Percentiles rank a stretch among this genome's conserved stretches.
Conservation (phyloP, 176 grass and related monocot genomes). For the Dactylis glomerata region DNA sequence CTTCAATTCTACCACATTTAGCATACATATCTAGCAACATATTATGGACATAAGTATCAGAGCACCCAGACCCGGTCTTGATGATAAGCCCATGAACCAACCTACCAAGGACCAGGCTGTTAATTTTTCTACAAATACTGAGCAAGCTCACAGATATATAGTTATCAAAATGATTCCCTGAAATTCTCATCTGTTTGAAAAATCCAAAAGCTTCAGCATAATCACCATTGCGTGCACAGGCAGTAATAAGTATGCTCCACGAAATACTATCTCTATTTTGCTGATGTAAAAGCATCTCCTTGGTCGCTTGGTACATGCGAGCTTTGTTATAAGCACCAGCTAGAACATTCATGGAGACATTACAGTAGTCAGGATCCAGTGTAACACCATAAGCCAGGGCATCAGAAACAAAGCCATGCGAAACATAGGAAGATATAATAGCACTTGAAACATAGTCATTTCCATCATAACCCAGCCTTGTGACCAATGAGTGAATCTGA, state of each 20-base stretch:
- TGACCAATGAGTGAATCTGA: conserved; percentile 67
- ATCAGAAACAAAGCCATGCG: conserved; percentile 42
- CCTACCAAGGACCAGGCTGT: conserved; percentile 62
- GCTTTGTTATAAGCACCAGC: conserved; percentile 60
- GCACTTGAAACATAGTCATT: conserved; percentile 63
- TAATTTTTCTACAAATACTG: conserved; percentile 65
- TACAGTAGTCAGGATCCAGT: conserved; percentile 29
- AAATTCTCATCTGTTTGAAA: conserved; percentile 60
- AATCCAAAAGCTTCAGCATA: conserved; percentile 48
- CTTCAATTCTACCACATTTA: conserved; percentile 81
- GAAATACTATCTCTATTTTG: conserved; percentile 50
- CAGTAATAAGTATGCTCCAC: conserved; percentile 72
- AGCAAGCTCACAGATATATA: conserved; percentile 57
- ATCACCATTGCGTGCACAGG: conserved; percentile 54
- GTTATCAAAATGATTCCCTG: conserved; percentile 43
- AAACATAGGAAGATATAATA: conserved; percentile 69
- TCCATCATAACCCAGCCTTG: conserved; percentile 53
- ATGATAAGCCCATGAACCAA: conserved; percentile 63
- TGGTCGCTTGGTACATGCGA: conserved; percentile 45
- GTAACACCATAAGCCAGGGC: conserved; percentile 39
- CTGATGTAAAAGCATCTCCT: conserved; percentile 50
- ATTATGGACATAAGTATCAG: conserved; percentile 59
- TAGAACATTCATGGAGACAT: conserved; percentile 49
- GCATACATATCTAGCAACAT: conserved; percentile 82
- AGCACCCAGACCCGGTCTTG: conserved; percentile 50